Evolutionary conservation across 2,329 filamentous ascomycete genomes (phyloP).

Genomic region (Ilyonectria destructans): DNA sequence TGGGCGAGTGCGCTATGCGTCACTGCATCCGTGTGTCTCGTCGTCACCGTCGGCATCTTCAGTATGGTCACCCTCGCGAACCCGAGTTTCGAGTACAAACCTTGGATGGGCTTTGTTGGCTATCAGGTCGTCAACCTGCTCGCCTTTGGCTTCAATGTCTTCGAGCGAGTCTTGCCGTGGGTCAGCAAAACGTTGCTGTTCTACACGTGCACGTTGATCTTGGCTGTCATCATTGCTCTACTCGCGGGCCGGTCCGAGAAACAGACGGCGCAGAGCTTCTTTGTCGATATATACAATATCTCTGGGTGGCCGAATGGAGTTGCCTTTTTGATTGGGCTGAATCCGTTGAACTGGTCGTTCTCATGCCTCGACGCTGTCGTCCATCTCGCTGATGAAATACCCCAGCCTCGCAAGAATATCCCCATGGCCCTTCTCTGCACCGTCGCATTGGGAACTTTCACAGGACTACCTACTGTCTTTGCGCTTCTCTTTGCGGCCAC

Average conservation of each 20-base stretch:
- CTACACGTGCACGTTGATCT: slow-evolving; percentile 3
- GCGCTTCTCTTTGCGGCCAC: slow-evolving; percentile 11
- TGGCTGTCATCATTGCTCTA: slow-evolving; percentile 11
- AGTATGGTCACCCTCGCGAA: slow-evolving; percentile 6
- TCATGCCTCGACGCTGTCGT: slow-evolving; percentile 14
- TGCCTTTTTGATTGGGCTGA: slow-evolving; percentile 23
- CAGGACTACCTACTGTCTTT: slow-evolving; percentile 12
- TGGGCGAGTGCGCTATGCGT: slow-evolving; percentile 23
- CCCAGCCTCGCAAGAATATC: slow-evolving; percentile 19
- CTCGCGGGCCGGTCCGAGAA: neutral
- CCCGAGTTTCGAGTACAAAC: slow-evolving; percentile 5
- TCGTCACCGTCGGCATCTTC: slow-evolving; percentile 8
- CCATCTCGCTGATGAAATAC: slow-evolving; percentile 24
- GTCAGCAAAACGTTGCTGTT: slow-evolving; percentile 5
- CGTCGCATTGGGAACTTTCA: slow-evolving; percentile 12
- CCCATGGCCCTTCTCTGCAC: slow-evolving; percentile 21
- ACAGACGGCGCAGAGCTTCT: slow-evolving; percentile 8
- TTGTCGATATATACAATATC: slow-evolving; percentile 16
- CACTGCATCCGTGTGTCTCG: slow-evolving; percentile 17
- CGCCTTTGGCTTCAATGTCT: slow-evolving; percentile 16
- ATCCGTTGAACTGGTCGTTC: slow-evolving; percentile 14
- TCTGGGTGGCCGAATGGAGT: slow-evolving; percentile 21
- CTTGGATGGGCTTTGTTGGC: slow-evolving; percentile 20
- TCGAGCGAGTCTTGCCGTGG: slow-evolving; percentile 14
- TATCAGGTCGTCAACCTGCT: slow-evolving; percentile 13